phyloP scores from a whole-genome alignment of 768 basidiomycete genomes.

The Exidia glandulosa region DNA sequence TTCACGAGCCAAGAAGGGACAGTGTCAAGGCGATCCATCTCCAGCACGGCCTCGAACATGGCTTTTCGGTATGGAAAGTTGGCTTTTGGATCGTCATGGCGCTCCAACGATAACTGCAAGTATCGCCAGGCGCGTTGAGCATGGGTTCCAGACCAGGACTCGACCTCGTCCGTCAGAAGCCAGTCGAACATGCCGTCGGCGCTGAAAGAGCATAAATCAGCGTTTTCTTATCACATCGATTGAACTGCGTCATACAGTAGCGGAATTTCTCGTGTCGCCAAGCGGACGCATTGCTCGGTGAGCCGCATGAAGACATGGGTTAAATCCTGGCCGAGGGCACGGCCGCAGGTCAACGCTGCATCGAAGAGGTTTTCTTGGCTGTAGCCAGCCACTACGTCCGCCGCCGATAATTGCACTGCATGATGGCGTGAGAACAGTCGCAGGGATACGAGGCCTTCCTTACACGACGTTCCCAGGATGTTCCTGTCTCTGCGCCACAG shows the following conservation, averaged over 20 bases:
- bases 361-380: neutral
- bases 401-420: conserved; percentile 7
- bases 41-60: conserved; percentile 65
- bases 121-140: conserved; percentile 82
- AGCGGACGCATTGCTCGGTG: neutral
- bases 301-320: neutral
- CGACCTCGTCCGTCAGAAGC: conserved; percentile 70
- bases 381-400: neutral
- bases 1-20: conserved; percentile 81
- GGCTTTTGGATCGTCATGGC: conserved; percentile 61
- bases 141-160: conserved; percentile 74
- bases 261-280: neutral
- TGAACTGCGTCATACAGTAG: conserved; percentile 3
- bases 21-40: conserved; percentile 40
- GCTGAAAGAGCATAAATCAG: conserved; percentile 25
- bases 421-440: neutral
- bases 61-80: conserved; percentile 70
- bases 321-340: neutral
- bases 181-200: conserved; percentile 67
- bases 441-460: conserved; percentile 13
- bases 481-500: conserved; percentile 57
- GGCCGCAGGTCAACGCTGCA: neutral
- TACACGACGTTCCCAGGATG: conserved; percentile 42
- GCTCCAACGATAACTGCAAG: conserved; percentile 66
- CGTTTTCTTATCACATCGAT: neutral